Base-by-base conservation (phyloP, 495 filamentous ascomycete genomes). In the Penicillium psychrofluorescens region DNA sequence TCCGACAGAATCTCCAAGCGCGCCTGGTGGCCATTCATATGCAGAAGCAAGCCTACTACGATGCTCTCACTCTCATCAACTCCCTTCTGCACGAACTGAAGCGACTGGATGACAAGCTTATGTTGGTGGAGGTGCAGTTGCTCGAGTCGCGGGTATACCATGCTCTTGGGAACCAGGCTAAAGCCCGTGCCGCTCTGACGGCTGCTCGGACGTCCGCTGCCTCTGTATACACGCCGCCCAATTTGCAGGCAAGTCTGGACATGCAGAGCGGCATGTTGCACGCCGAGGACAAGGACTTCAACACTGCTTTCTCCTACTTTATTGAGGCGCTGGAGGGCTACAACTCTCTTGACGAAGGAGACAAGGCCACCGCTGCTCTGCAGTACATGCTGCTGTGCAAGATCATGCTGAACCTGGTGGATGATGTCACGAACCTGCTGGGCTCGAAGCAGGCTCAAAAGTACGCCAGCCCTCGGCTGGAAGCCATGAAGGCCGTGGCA, bases 341-440 rank as follows among this genome's bases (percentile, higher is more conserved):
- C 68, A 90, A 88, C 65, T 81, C 86, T 7, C 88, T 95, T 59
- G 92, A 99, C 48, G 87, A 91, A 52, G 67, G 83, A 7, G 74
- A 78, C 46, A 84, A 88, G 64, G 92, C 92, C 6, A 91, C 89
- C 8, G 83, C 90, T 8, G 86, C 92, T 22, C 72, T 99, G 50
- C 95, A 99, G 69, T 99, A 99, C 77, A 97, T 99, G 94, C 76
- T 99, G 30, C 81, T 99, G 28, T 97, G 92, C 78, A 96, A 97
- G 75, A 94, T 99, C 71, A 97, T 99, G 92, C 75, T 96, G 49
- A 99, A 99, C 70, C 70, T 91, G 29, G 88, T 80, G 50, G 90
- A 96, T 72, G 92, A 99, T 68, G 91, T 99, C 59, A 90, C 89
- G 67, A 77, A 81, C 56, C 74, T 98, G 42, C 85, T 97, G 79